Evolutionary conservation across 352 stramenopile genomes (phyloP).

Genomic region (Phytophthora cactorum): DNA sequence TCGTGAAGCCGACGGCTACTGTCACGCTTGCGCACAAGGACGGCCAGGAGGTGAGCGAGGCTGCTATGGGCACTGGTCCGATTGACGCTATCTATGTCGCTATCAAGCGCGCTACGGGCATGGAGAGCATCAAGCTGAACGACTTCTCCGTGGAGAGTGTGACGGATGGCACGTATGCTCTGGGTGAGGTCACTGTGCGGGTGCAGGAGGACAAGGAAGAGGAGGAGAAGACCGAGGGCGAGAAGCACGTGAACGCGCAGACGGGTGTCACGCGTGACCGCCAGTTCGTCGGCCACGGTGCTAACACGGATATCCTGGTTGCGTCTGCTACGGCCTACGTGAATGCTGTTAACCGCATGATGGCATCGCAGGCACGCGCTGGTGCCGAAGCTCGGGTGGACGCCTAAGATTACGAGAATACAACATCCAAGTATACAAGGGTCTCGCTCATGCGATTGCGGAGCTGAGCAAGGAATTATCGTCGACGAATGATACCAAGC

Average conservation of each 20-base stretch:
- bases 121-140: constrained; percentile 85
- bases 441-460: constrained; percentile 7
- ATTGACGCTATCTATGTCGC: constrained; percentile 90
- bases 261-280: constrained; percentile 79
- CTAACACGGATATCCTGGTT: constrained; percentile 91
- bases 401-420: constrained; percentile 42
- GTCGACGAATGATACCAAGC: constrained; percentile 15
- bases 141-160: constrained; percentile 90
- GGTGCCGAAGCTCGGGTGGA: constrained; percentile 41
- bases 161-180: constrained; percentile 85
- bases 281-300: constrained; percentile 90
- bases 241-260: constrained; percentile 87
- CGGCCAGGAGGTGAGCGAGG: constrained; percentile 88
- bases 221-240: constrained; percentile 54
- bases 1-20: constrained; percentile 91
- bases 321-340: constrained; percentile 89
- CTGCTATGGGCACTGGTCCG: constrained; percentile 86
- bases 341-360: constrained; percentile 87
- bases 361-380: constrained; percentile 70
- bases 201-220: constrained; percentile 72
- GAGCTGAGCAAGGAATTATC: constrained; percentile 13
- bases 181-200: constrained; percentile 89
- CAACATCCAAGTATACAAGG: constrained; percentile 31
- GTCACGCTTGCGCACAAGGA: constrained; percentile 91
- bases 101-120: constrained; percentile 85